These are phyloP conservation scores for Hydrangea macrophylla DNA, from an alignment of 148 eudicot species.

Conservation along the genomic window DNA sequence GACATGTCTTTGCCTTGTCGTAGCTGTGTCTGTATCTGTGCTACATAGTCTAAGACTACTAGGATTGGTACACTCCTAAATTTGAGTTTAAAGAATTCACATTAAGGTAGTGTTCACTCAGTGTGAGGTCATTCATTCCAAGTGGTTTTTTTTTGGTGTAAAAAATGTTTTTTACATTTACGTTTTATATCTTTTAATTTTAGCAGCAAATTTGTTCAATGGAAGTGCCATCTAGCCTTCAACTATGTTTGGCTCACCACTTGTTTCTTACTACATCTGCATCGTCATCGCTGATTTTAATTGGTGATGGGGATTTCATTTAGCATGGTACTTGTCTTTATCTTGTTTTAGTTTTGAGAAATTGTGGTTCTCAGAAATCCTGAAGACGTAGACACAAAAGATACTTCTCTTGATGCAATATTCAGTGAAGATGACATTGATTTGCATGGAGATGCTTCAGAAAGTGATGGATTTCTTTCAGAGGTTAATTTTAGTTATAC, in stretches of 20 bases:
- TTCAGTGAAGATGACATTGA: slow-evolving; percentile 51
- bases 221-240: background rate
- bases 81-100: too few relatives aligned
- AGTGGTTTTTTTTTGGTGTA: too few relatives aligned
- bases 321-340: background rate
- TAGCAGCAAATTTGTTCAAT: too few relatives aligned
- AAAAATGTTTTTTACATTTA: too few relatives aligned
- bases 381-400: slow-evolving; percentile 35
- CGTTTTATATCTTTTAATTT: too few relatives aligned
- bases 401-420: slow-evolving; percentile 60
- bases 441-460: slow-evolving; percentile 52
- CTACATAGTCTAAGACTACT: too few relatives aligned
- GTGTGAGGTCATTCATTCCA: too few relatives aligned
- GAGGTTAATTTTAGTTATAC: slow-evolving; percentile 51
- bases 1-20: too few relatives aligned
- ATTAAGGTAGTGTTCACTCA: too few relatives aligned
- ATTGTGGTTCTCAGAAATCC: slow-evolving; percentile 36
- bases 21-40: too few relatives aligned
- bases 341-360: slow-evolving; percentile 1
- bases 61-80: too few relatives aligned
- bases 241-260: background rate
- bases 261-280: background rate
- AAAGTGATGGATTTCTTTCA: slow-evolving; percentile 82
- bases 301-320: background rate
- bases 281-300: background rate